Percentiles rank a stretch among this genome's conserved stretches.
Evolutionary conservation across 1,139 yeast species (phyloP).

Genomic region (Debaryomyces singareniensis): DNA sequence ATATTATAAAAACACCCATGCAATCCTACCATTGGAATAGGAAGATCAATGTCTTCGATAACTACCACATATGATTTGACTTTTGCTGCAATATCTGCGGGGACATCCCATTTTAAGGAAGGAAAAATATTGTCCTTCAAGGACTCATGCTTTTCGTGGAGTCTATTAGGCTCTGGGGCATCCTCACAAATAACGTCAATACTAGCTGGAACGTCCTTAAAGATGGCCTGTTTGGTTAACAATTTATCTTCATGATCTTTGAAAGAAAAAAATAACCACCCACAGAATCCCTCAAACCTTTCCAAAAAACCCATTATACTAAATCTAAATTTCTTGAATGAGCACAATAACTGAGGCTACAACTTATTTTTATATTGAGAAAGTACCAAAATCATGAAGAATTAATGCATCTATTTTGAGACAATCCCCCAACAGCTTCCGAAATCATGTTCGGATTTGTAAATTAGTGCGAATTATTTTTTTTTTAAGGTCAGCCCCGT

Average conservation of each 20-base stretch:
- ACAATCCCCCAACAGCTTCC: too few species aligned
- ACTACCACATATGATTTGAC: constrained; percentile 1
- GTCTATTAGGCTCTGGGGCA: background rate
- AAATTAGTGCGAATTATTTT: too few species aligned
- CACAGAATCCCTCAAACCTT: constrained; percentile 1
- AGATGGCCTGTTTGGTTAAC: constrained; percentile 1
- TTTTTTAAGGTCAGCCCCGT: too few species aligned
- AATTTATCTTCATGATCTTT: constrained; percentile 1
- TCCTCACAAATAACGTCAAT: constrained; percentile 1
- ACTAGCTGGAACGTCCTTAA: background rate
- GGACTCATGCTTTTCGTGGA: constrained; percentile 1
- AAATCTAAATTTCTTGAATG: too few species aligned
- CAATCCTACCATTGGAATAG: constrained; percentile 1
- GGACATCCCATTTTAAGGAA: background rate
- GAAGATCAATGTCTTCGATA: constrained; percentile 2
- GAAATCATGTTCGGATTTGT: too few species aligned
- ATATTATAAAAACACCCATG: constrained; percentile 2
- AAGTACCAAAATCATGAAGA: too few species aligned
- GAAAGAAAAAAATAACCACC: constrained; percentile 1
- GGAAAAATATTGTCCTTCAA: constrained; percentile 2
- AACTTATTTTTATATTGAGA: too few species aligned
- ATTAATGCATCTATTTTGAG: too few species aligned
- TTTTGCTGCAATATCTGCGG: background rate
- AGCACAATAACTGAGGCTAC: too few species aligned
- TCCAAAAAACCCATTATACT: background rate